Evolutionary conservation across 345 rosid genomes (phyloP), one percentile per base, ranked within the genome.

Genomic region (Gossypioides kirkii): DNA sequence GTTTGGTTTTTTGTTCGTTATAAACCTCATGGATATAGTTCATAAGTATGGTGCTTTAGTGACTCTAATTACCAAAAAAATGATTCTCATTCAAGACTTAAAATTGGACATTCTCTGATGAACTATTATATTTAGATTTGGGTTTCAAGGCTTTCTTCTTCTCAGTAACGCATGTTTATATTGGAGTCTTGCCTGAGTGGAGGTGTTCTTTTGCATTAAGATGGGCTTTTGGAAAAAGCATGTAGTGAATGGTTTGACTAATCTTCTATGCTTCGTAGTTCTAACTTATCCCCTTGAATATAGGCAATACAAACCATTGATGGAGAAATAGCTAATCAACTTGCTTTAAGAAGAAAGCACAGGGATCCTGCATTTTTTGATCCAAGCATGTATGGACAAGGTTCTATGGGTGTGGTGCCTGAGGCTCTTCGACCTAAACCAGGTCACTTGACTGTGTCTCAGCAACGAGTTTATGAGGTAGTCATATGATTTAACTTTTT

Each of bases 381-480:
- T 80, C 86, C 93, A 56, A 87, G 71, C 77, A 86, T 89, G 73
- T 87, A 85, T 72, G 74, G 85, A 14, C 99, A 89, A 76, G 87
- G 91, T 76, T 89, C 98, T 49, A 80, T 85, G 79, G 92, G 89
- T 80, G 77, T 82, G 50, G 81, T 92, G n/a, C 96, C 98, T 2
- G 98, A 95, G 79, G 86, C 99, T 45, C 93, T 95, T 36, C 91
- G 98, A 54, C 97, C 97, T 18, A 92, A 91, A 76, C 94, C 98
- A n/a, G 98, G 99, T 69, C 97, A 95, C 54, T 81, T 92, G 76
- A 85, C 99, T 23, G 54, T 82, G 38, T 86, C 98, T 78, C 98
- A 92, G 73, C 97, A 92, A 85, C 87, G 98, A 73, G 99, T 95
- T 82, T 95, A 95, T 69, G 98, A 95, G 98, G 99, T 91, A 83